phyloP scores from a whole-genome alignment of 345 rosid species.

The Lumnitzera racemosa region DNA sequence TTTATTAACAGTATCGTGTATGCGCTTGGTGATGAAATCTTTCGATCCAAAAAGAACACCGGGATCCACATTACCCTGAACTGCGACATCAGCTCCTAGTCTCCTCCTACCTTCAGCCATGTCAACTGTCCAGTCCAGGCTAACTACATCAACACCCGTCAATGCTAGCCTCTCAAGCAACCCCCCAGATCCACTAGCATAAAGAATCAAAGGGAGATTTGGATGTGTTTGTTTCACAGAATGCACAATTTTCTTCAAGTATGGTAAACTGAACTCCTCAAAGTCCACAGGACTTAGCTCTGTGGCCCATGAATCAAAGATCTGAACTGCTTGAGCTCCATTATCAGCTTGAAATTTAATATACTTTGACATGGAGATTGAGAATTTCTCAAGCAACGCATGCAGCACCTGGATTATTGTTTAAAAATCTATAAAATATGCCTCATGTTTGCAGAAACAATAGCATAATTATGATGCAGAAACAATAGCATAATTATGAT shows the following conservation, averaged over 20 bases:
- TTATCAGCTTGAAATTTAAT: constrained; percentile 73
- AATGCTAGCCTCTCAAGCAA: constrained; percentile 77
- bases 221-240: constrained; percentile 85
- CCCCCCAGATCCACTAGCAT: constrained; percentile 96
- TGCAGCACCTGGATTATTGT: constrained; percentile 55
- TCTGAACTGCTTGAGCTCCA: constrained; percentile 98
- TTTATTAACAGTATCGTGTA: constrained; percentile 78
- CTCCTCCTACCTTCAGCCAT: constrained; percentile 96
- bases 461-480: too few species aligned
- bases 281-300: constrained; percentile 96
- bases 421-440: too few species aligned
- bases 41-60: constrained; percentile 89
- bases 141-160: constrained; percentile 90
- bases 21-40: constrained; percentile 77
- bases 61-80: constrained; percentile 94
- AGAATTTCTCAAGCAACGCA: constrained; percentile 71
- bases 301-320: constrained; percentile 97
- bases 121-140: constrained; percentile 98
- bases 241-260: constrained; percentile 77
- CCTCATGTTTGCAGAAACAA: too few species aligned
- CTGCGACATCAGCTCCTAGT: constrained; percentile 65
- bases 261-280: constrained; percentile 87
- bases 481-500: too few species aligned
- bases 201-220: constrained; percentile 75
- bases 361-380: constrained; percentile 84